Conservation (phyloP, 1,139 yeast species). For the Saccharomyces hybrid region DNA sequence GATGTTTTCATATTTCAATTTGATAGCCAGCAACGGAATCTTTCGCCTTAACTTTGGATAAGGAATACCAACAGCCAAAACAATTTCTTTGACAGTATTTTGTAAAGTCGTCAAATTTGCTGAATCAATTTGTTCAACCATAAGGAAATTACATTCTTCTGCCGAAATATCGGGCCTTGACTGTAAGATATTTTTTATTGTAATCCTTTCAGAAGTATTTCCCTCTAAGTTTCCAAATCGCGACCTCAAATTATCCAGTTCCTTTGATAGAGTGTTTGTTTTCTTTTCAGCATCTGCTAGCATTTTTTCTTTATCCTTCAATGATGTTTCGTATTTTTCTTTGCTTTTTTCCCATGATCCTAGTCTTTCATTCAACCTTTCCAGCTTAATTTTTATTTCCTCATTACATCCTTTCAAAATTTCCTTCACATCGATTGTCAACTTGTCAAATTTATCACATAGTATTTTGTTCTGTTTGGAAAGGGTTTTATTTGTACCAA, state of each 20-base stretch:
- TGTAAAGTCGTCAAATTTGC: conserved; percentile 19
- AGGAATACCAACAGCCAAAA: conserved; percentile 30
- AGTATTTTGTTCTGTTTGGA: not conserved
- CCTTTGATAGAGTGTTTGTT: not conserved
- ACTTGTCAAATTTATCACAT: not conserved
- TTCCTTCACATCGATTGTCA: not conserved
- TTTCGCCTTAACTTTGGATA: conserved; percentile 25
- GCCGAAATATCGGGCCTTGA: not conserved
- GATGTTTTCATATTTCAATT: conserved; percentile 27
- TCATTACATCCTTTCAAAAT: not conserved
- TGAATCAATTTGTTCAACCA: conserved; percentile 1
- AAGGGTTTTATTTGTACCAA: not conserved
- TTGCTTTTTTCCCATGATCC: not conserved
- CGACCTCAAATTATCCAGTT: not conserved
- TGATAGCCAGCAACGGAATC: conserved; percentile 27
- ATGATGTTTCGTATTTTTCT: not conserved
- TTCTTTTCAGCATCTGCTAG: not conserved
- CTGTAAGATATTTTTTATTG: not conserved
- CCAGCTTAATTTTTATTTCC: not conserved
- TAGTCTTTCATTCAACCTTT: not conserved
- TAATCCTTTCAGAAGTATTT: not conserved
- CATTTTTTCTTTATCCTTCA: not conserved
- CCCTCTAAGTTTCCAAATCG: not conserved
- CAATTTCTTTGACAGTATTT: conserved; percentile 29
- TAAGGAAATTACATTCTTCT: not conserved